Evolutionary conservation across 2,329 filamentous ascomycete genomes (phyloP).

Genomic region (Chaetomiaceae sp.): DNA sequence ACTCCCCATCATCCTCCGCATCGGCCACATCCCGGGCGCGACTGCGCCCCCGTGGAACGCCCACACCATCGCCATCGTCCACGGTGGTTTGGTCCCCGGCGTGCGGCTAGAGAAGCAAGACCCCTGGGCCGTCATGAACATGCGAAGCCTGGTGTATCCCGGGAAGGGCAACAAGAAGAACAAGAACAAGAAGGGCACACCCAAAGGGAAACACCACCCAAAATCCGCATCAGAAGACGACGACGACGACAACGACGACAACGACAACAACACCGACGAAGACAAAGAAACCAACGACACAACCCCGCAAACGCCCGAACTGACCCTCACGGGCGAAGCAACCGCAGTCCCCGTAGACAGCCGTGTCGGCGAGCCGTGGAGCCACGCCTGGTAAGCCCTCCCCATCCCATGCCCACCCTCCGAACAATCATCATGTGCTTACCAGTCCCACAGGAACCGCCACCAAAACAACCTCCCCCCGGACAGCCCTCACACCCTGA

Average conservation of each 20-base stretch:
- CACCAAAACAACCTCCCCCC: constrained; percentile 36
- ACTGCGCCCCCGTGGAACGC: constrained; percentile 26
- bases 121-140: constrained; percentile 82
- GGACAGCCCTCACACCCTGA: constrained; percentile 45
- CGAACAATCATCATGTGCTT: too few relatives aligned
- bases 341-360: constrained; percentile 38
- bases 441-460: constrained; percentile 39
- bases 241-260: constrained; percentile 9
- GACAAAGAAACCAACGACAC: constrained; percentile 8
- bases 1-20: constrained; percentile 72
- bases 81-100: constrained; percentile 79
- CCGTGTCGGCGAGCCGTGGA: constrained; percentile 61
- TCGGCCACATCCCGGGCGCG: constrained; percentile 58
- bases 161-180: constrained; percentile 2
- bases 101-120: constrained; percentile 66
- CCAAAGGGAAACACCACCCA: constrained; percentile 5
- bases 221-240: constrained; percentile 18
- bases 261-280: background rate
- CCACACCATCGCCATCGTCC: constrained; percentile 65
- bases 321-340: background rate
- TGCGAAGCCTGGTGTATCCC: constrained; percentile 70
- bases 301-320: background rate
- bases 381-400: constrained; percentile 48
- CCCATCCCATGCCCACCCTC: background rate
- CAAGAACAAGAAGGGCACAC: constrained; percentile 11